phyloP scores from a whole-genome alignment of 306 rosid genomes.

The Lablab purpureus region DNA sequence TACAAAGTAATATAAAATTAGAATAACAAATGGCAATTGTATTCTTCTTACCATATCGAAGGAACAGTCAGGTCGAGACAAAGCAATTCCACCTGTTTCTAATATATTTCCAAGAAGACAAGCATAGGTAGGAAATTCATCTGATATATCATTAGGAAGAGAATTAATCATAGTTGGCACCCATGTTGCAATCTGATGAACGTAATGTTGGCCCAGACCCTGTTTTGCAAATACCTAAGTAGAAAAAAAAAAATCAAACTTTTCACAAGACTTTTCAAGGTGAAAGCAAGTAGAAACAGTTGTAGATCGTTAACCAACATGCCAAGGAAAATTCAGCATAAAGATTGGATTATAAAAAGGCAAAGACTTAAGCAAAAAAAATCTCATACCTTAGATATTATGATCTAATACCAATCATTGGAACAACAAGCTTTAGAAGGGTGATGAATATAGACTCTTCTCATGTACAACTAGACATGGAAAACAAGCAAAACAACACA shows the following conservation, averaged over 20 bases:
- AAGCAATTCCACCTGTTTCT: conserved; percentile 78
- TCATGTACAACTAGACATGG: too few relatives aligned
- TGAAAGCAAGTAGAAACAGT: conserved; percentile 13
- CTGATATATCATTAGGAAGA: conserved; percentile 79
- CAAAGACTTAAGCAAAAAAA: conserved; percentile 32
- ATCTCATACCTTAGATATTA: too few relatives aligned
- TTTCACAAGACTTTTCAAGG: conserved; percentile 30
- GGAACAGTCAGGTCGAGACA: conserved; percentile 83
- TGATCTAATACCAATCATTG: too few relatives aligned
- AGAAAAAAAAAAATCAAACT: conserved; percentile 37
- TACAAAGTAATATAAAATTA: conserved; percentile 24
- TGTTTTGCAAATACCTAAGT: conserved; percentile 67
- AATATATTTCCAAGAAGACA: conserved; percentile 95
- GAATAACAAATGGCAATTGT: conserved; percentile 35
- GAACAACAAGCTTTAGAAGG: too few relatives aligned
- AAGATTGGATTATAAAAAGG: conserved; percentile 20
- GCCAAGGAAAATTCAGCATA: conserved; percentile 15
- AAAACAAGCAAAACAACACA: too few relatives aligned
- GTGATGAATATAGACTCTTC: too few relatives aligned
- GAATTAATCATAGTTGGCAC: conserved; percentile 67
- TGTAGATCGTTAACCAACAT: conserved; percentile 23
- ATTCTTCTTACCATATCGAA: conserved; percentile 76
- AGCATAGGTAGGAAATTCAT: conserved; percentile 85
- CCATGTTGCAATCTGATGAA: conserved; percentile 80
- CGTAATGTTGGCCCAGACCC: conserved; percentile 71